Evolutionary conservation across 139 green algal species (phyloP).

Genomic region (Chlorella sp.): DNA sequence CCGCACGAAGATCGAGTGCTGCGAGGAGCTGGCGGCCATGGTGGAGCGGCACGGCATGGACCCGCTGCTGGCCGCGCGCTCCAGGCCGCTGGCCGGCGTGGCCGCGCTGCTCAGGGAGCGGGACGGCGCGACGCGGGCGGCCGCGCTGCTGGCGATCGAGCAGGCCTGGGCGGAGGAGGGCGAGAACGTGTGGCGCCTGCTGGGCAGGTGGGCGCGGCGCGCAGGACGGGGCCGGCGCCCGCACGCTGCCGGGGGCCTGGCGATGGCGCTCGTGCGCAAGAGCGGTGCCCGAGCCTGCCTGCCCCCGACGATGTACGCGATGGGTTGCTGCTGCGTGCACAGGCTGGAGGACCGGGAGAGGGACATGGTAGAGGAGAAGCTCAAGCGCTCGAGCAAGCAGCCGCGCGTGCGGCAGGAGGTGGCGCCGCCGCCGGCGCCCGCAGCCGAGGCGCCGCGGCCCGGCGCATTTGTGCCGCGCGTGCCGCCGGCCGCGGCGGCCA

Average conservation of each 20-base stretch:
- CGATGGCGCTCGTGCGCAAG: too few relatives aligned
- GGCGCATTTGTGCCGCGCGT: constrained; percentile 23
- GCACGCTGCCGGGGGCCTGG: too few relatives aligned
- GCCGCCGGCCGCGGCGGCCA: not conserved
- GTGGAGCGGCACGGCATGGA: constrained; percentile 64
- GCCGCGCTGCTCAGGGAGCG: constrained; percentile 75
- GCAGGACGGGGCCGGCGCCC: too few relatives aligned
- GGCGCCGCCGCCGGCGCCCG: not conserved
- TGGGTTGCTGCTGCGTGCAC: too few relatives aligned
- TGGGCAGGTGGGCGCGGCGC: constrained; percentile 55
- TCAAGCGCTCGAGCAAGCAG: constrained; percentile 58
- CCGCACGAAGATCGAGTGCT: constrained; percentile 84
- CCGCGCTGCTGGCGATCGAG: constrained; percentile 77
- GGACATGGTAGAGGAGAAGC: constrained; percentile 82
- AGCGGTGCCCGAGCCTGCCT: too few relatives aligned
- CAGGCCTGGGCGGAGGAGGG: constrained; percentile 79
- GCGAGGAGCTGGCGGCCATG: constrained; percentile 77
- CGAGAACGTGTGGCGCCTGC: constrained; percentile 65
- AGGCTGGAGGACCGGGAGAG: constrained; percentile 74
- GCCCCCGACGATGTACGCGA: too few relatives aligned
- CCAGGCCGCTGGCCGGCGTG: constrained; percentile 30
- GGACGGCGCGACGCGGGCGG: constrained; percentile 78
- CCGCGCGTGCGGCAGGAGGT: not conserved
- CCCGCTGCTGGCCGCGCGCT: constrained; percentile 45
- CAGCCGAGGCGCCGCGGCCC: not conserved